Percentiles rank a stretch among this genome's conserved stretches.
These are phyloP conservation scores for Phytopythium mirpurense DNA, from an alignment of 352 stramenopile genomes.

Conservation along the genomic window DNA sequence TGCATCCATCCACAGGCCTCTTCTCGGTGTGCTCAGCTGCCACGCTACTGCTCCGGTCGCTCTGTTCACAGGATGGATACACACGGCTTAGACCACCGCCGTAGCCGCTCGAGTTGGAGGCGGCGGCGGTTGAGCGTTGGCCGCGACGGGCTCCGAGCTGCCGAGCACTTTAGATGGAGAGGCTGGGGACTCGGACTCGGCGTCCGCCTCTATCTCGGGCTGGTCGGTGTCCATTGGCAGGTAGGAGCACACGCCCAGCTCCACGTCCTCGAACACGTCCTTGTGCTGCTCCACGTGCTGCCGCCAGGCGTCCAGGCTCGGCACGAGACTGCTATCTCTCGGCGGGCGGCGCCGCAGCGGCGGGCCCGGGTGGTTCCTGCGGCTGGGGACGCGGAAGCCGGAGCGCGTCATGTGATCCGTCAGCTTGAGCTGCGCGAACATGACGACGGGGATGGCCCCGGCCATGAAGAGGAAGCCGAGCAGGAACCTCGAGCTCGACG, in stretches of 20 bases:
- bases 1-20: too few species aligned
- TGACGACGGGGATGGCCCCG: constrained; percentile 24
- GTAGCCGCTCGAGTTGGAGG: too few species aligned
- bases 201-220: not conserved
- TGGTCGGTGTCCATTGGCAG: constrained; percentile 20
- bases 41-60: too few species aligned
- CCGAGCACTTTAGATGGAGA: not conserved
- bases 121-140: too few species aligned
- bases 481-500: constrained; percentile 21
- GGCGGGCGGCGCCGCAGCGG: constrained; percentile 16
- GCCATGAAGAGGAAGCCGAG: constrained; percentile 23
- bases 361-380: constrained; percentile 20
- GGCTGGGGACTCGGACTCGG: not conserved
- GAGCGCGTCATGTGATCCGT: too few species aligned
- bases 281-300: constrained; percentile 34
- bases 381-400: too few species aligned
- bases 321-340: constrained; percentile 10
- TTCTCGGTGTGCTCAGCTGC: too few species aligned
- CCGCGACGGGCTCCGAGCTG: too few species aligned
- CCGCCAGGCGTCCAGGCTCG: constrained; percentile 29
- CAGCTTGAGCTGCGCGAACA: constrained; percentile 35
- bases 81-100: too few species aligned
- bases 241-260: constrained; percentile 29
- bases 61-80: too few species aligned
- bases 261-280: constrained; percentile 22